Evolutionary conservation across 805 yeast species (phyloP).

Genomic region (Phaffomyces antillensis): DNA sequence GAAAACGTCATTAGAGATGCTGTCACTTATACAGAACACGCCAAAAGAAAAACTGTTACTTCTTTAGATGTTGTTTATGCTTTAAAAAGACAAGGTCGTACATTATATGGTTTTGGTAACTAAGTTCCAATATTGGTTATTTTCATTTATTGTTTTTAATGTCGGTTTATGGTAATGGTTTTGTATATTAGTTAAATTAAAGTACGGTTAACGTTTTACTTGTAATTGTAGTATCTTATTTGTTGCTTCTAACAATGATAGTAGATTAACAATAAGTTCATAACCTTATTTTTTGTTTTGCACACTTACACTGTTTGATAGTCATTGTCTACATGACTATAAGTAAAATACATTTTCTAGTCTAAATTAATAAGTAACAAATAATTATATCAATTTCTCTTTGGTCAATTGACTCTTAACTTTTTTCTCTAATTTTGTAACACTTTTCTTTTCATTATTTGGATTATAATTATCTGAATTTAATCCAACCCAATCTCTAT

Average conservation of each 20-base stretch:
- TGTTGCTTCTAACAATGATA: too few species aligned
- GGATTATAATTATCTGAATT: constrained; percentile 25
- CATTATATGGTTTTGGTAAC: constrained; percentile 99
- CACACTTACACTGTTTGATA: too few species aligned
- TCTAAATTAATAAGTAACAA: too few species aligned
- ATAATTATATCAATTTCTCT: neutral
- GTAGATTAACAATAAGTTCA: too few species aligned
- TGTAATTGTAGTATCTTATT: neutral
- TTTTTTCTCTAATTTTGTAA: constrained; percentile 23
- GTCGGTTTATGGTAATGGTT: constrained; percentile 13
- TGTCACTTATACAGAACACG: constrained; percentile 99
- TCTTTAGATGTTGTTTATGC: constrained; percentile 98
- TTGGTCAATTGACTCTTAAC: constrained; percentile 10
- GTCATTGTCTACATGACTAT: too few species aligned
- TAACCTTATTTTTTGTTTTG: too few species aligned
- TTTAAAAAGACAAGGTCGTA: constrained; percentile 99
- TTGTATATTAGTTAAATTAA: constrained; percentile 10
- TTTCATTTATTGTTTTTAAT: constrained; percentile 10
- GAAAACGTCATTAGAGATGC: constrained; percentile 98
- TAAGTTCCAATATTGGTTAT: constrained; percentile 30
- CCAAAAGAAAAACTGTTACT: constrained; percentile 99
- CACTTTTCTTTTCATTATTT: constrained; percentile 16
- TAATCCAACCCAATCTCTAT: constrained; percentile 41
- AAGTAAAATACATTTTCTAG: too few species aligned
- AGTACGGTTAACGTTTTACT: constrained; percentile 6